Evolutionary conservation across 1,284 basidiomycete genomes (phyloP).

Genomic region (Cutaneotrichosporon cutaneum): DNA sequence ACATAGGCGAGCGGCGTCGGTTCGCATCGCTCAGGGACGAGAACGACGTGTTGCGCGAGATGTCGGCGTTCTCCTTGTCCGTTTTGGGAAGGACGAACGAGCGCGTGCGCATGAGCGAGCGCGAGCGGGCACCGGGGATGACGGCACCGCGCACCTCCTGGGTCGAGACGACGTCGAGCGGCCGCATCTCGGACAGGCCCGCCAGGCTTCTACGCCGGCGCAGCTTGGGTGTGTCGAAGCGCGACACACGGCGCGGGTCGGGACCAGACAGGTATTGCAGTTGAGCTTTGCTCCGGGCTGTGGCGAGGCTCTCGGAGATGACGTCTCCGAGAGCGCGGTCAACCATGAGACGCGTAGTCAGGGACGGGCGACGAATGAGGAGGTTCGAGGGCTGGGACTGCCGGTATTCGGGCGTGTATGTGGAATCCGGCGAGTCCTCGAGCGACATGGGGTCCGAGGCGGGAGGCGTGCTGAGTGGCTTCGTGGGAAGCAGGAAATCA

Average conservation of each 20-base stretch:
- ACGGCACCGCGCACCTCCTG: constrained; percentile 16
- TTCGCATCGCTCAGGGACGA: constrained; percentile 13
- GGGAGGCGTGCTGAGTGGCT: background rate
- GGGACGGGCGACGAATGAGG: constrained; percentile 67
- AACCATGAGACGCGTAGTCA: constrained; percentile 61
- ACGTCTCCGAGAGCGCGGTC: constrained; percentile 53
- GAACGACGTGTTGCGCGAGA: constrained; percentile 20
- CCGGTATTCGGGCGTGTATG: constrained; percentile 22
- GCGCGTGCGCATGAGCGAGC: constrained; percentile 7
- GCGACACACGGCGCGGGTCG: constrained; percentile 24
- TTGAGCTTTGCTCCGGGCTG: constrained; percentile 46
- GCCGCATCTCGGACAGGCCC: constrained; percentile 26
- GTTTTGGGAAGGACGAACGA: background rate
- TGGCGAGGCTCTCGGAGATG: constrained; percentile 51
- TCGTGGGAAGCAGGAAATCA: background rate
- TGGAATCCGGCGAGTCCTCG: constrained; percentile 4
- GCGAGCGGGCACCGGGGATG: background rate
- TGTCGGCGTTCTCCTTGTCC: constrained; percentile 5
- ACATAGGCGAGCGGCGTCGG: constrained; percentile 2
- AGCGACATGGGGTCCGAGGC: background rate
- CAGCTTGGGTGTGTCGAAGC: constrained; percentile 38
- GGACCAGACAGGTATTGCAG: constrained; percentile 34
- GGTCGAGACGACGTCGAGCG: constrained; percentile 15
- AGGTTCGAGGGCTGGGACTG: constrained; percentile 51
- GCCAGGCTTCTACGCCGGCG: constrained; percentile 38